These are phyloP conservation scores for Cladosporium austrohemisphaericum DNA, from an alignment of 2,329 filamentous ascomycete species.

Conservation along the genomic window DNA sequence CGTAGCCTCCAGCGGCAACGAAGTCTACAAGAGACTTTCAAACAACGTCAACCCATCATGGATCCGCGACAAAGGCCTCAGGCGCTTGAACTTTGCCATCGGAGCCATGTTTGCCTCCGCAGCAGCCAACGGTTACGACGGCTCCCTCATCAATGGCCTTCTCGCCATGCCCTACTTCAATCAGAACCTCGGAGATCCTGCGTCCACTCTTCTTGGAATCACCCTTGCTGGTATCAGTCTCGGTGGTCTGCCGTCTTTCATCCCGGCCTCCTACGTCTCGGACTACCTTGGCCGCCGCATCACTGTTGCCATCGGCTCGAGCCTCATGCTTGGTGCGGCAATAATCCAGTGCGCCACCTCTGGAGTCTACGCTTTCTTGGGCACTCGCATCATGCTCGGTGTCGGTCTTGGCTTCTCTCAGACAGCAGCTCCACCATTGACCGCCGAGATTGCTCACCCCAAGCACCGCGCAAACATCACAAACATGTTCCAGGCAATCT, in stretches of 20 bases:
- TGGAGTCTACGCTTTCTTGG: slow-evolving; percentile 27
- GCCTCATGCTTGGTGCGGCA: slow-evolving; percentile 46
- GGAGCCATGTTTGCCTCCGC: slow-evolving; percentile 23
- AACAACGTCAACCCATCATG: slow-evolving; percentile 20
- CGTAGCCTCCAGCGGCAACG: slow-evolving; percentile 18
- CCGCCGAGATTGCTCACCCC: slow-evolving; percentile 21
- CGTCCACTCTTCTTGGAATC: slow-evolving; percentile 27
- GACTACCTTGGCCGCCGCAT: slow-evolving; percentile 29
- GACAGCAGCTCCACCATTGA: slow-evolving; percentile 18
- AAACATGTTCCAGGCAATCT: slow-evolving; percentile 22
- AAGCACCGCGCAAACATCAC: slow-evolving; percentile 23
- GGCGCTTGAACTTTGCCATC: slow-evolving; percentile 21
- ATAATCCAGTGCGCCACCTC: slow-evolving; percentile 28
- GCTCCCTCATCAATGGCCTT: slow-evolving; percentile 29
- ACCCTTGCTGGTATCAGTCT: slow-evolving; percentile 27
- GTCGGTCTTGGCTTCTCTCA: slow-evolving; percentile 20
- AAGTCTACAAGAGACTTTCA: slow-evolving; percentile 19
- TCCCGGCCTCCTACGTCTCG: slow-evolving; percentile 24
- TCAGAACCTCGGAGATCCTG: slow-evolving; percentile 27
- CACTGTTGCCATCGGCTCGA: slow-evolving; percentile 36
- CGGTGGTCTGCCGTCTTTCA: slow-evolving; percentile 26
- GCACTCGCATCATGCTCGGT: slow-evolving; percentile 21
- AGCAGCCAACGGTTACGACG: slow-evolving; percentile 31
- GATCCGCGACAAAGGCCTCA: slow-evolving; percentile 20
- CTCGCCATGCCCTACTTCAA: slow-evolving; percentile 25